Base-by-base conservation (phyloP, 139 green algal genomes). In the Micractinium conductrix region DNA sequence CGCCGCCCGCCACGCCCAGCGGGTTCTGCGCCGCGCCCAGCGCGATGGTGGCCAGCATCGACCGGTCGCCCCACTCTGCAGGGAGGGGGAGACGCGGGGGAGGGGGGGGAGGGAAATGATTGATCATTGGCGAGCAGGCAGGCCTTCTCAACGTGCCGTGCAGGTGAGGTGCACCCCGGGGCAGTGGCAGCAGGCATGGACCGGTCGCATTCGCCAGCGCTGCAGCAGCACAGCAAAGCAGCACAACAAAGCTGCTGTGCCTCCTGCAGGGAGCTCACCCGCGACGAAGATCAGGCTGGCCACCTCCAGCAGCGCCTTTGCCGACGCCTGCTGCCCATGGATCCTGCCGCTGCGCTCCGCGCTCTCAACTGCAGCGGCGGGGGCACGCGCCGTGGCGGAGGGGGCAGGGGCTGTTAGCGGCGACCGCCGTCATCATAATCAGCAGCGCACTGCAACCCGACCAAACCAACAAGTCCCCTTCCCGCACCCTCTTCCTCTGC, bases 21-120 rank as follows among this genome's bases (percentile, higher is more conserved):
- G 80, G 80, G 50, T 91, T 95, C 87, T 98, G 95, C 40, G 95
- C 92, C 5, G 95, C 96, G 26, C 93, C 97, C 45, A 99, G 87
- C 0, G 96, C 97, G 65, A 99, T 97, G 37, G 97, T 99, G 9
- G 97, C 96, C 43, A 99, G 91, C 97, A 99, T 99, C 58, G 95
- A 98, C 42, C 90, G 84, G 92, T 98, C 95, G 22, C 95, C 95
- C 95, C 95, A 98, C 85, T 98, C 97, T 6, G n/a, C n/a, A n/a
- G n/a, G n/a, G n/a, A n/a, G n/a, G n/a, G n/a, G n/a, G n/a, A n/a
- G n/a, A n/a, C n/a, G n/a, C n/a, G n/a, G n/a, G n/a, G n/a, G n/a
- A n/a, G n/a, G n/a, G n/a, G n/a, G n/a, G n/a, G n/a, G n/a, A n/a
- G n/a, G n/a, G n/a, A n/a, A n/a, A n/a, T n/a, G n/a, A n/a, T n/a